Conservation (phyloP, 148 eudicot species). For the Simmondsia chinensis region DNA sequence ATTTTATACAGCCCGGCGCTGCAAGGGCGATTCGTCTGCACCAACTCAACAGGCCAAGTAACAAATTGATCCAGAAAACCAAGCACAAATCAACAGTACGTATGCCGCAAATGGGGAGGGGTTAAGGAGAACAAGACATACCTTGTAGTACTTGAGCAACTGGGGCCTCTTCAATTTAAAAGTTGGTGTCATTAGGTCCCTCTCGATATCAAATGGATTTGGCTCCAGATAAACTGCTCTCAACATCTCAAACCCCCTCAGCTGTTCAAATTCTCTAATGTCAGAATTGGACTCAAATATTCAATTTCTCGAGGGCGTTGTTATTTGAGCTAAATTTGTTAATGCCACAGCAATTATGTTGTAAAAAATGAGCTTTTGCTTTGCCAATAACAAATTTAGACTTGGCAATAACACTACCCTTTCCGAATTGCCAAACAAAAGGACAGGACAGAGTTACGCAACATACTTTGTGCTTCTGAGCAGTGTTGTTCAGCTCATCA, state of each 20-base stretch:
- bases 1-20: too few relatives aligned
- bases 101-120: too few relatives aligned
- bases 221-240: slow-evolving; percentile 72
- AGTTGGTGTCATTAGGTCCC: slow-evolving; percentile 95
- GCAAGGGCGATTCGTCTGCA: too few relatives aligned
- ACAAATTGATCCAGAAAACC: too few relatives aligned
- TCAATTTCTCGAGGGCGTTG: too few relatives aligned
- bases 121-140: slow-evolving; percentile 5
- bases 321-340: too few relatives aligned
- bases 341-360: too few relatives aligned
- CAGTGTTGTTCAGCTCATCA: slow-evolving; percentile 74
- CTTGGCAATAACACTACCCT: too few relatives aligned
- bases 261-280: slow-evolving; percentile 27
- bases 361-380: too few relatives aligned
- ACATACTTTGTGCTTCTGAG: slow-evolving; percentile 54
- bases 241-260: slow-evolving; percentile 88
- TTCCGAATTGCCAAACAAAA: slow-evolving; percentile 1
- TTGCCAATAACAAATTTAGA: too few relatives aligned
- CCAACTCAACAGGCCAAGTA: too few relatives aligned
- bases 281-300: too few relatives aligned
- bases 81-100: neutral
- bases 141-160: slow-evolving; percentile 87
- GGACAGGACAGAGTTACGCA: neutral
- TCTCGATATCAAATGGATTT: slow-evolving; percentile 66
- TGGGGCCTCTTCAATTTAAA: slow-evolving; percentile 94